Evolutionary conservation across 345 rosid species (phyloP), one percentile per base, ranked within the genome.

Genomic region (Gossypium herbaceum): DNA sequence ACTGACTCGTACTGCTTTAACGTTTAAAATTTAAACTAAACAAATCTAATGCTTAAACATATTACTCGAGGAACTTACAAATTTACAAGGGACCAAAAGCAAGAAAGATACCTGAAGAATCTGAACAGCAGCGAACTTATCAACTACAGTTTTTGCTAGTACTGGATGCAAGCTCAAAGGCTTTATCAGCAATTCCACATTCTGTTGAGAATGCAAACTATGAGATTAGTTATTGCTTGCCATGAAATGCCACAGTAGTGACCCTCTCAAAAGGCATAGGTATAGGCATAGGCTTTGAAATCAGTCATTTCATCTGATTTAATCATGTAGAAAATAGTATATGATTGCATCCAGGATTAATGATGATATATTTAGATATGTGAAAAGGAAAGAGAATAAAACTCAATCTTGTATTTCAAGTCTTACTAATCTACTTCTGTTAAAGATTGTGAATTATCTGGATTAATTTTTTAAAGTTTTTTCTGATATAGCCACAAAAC

Each of bases 61-160:
- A n/a, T 50, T n/a, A 67, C 16, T 51, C 34, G 24, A 24, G 45
- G 60, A 72, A 67, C 65, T 24, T 19, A 57, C 44, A 69, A 79
- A 48, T 73, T 47, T 69, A 48, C 41, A 44, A 24, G 15, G 24
- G 44, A 69, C 7, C 39, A 72, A 71, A 55, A 19, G 67, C 9
- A 57, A 76, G 72, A 50, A 74, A 71, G 1, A 54, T 79, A 95
- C 99, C 96, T 93, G 97, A 76, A 95, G 96, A 82, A 95, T 95
- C 72, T 82, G 90, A 47, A 90, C 93, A 12, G 99, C 98, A 51
- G 99, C 98, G 66, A 89, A 87, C 85, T 95, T 93, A 77, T 95
- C 97, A 52, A 47, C 9, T 71, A 91, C 82, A 57, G 94, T 87
- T 84, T 95, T 93, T 9, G 85, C 67, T 58, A 80, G 76, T 75